Base-by-base conservation (phyloP, 139 green algal genomes). In the Parachlorella kessleri region DNA sequence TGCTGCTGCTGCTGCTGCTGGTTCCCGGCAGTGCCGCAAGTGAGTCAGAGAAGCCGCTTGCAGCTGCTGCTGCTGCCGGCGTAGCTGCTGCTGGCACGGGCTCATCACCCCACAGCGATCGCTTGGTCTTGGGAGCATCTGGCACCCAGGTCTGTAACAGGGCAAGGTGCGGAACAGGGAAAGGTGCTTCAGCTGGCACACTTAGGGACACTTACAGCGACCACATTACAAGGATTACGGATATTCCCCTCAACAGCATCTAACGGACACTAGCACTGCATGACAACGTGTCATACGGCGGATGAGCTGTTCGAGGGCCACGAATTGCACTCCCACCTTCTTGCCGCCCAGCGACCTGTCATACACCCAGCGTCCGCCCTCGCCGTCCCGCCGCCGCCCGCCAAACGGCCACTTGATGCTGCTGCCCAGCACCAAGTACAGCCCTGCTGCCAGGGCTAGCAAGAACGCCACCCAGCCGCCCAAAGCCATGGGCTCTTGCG, bases 321-420 rank as follows among this genome's bases (percentile, higher is more conserved):
- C n/a, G n/a, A n/a, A n/a, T n/a, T n/a, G n/a, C n/a, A n/a, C n/a
- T n/a, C 74, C 39, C 10, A 90, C 66, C 79, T 83, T 77, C 36
- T 86, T 89, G 32, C 85, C 85, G 24, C 85, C 85, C 42, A 90
- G 37, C 3, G 80, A 87, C 21, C 85, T 70, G 69, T 90, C 85
- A 10, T 66, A 30, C 37, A 90, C 80, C 85, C 83, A 88, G 39
- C 66, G 69, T 3, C 85, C 85, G 30, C 76, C 54, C 4, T 53
- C 24, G 24, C 53, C 38, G 28, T 37, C 41, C 3, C 68, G 53
- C 32, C 26, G 64, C 26, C 59, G 3, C 9, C 55, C 26, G 35
- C 41, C 32, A 55, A 55, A 78, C 32, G 30, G 42, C 8, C 35
- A 36, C 41, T 36, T 18, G 6, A 65, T 32, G 6, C 18, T 8